A percentile compares a stretch with the other conserved stretches of the same genome.
Evolutionary conservation across 805 yeast genomes (phyloP).

Genomic region (Lachancea mirantina): DNA sequence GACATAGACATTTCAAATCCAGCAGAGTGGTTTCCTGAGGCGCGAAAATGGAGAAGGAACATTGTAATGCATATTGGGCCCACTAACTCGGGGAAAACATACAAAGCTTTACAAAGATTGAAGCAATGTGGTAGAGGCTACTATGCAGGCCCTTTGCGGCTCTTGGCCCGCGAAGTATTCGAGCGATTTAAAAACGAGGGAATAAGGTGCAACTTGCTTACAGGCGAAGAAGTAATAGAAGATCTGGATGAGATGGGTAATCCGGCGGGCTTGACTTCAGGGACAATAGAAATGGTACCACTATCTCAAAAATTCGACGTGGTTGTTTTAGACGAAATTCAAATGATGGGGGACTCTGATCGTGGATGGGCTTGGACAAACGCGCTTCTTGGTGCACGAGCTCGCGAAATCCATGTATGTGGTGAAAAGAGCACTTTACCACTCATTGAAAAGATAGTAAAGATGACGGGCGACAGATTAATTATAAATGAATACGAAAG

Average conservation of each 20-base stretch:
- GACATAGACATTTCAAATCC: constrained; percentile 49
- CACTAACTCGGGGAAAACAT: constrained; percentile 93
- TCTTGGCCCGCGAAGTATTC: constrained; percentile 85
- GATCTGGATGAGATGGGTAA: constrained; percentile 64
- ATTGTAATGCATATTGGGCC: constrained; percentile 96
- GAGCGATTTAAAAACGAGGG: constrained; percentile 68
- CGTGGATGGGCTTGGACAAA: constrained; percentile 95
- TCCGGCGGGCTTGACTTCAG: constrained; percentile 69
- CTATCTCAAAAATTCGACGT: constrained; percentile 62
- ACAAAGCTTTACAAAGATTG: constrained; percentile 65
- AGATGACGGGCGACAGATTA: constrained; percentile 73
- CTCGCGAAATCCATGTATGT: constrained; percentile 83
- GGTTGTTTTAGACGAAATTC: constrained; percentile 92
- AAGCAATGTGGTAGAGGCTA: constrained; percentile 66
- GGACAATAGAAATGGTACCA: constrained; percentile 94
- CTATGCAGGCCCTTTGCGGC: constrained; percentile 89
- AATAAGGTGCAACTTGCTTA: constrained; percentile 69
- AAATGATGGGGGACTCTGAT: constrained; percentile 73
- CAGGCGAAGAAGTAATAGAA: constrained; percentile 91
- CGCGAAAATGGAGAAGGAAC: constrained; percentile 70
- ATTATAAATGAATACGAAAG: constrained; percentile 67
- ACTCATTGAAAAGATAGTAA: constrained; percentile 49
- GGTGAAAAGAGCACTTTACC: constrained; percentile 88
- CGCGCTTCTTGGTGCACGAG: constrained; percentile 79
- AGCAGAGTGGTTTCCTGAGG: constrained; percentile 76